Evolutionary conservation across 768 basidiomycete genomes (phyloP).

Genomic region (Serendipita vermifera): DNA sequence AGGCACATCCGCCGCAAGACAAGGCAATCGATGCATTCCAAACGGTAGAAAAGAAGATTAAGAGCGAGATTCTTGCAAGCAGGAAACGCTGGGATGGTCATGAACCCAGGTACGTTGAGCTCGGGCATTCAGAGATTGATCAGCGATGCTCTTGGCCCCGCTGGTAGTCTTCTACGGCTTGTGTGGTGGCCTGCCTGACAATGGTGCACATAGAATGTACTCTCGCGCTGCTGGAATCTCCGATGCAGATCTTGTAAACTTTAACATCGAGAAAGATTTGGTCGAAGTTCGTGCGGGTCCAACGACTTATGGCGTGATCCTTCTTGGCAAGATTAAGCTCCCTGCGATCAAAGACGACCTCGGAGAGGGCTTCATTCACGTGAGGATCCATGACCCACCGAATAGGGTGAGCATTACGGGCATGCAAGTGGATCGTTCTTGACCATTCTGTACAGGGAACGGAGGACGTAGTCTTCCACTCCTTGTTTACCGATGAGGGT

Average conservation of each 20-base stretch:
- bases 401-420: constrained; percentile 38
- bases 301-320: constrained; percentile 55
- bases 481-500: constrained; percentile 51
- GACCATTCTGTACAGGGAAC: constrained; percentile 34
- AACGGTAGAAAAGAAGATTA: constrained; percentile 40
- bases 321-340: constrained; percentile 64
- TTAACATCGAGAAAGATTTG: constrained; percentile 66
- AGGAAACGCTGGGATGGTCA: constrained; percentile 61
- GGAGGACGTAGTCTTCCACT: constrained; percentile 58
- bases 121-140: too few species aligned
- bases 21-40: constrained; percentile 58
- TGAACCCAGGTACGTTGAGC: constrained; percentile 11
- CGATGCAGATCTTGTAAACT: constrained; percentile 53
- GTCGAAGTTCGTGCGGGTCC: constrained; percentile 42
- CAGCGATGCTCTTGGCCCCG: too few species aligned
- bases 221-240: constrained; percentile 39
- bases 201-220: constrained; percentile 40
- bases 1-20: constrained; percentile 42
- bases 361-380: constrained; percentile 56
- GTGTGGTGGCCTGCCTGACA: too few species aligned
- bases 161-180: too few species aligned
- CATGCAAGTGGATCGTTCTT: background rate
- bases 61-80: constrained; percentile 50
- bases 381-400: constrained; percentile 67
- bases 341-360: constrained; percentile 49